Percentiles rank a stretch among this genome's conserved stretches.
Evolutionary conservation across 495 filamentous ascomycete species (phyloP).

Genomic region (Terfezia claveryi): DNA sequence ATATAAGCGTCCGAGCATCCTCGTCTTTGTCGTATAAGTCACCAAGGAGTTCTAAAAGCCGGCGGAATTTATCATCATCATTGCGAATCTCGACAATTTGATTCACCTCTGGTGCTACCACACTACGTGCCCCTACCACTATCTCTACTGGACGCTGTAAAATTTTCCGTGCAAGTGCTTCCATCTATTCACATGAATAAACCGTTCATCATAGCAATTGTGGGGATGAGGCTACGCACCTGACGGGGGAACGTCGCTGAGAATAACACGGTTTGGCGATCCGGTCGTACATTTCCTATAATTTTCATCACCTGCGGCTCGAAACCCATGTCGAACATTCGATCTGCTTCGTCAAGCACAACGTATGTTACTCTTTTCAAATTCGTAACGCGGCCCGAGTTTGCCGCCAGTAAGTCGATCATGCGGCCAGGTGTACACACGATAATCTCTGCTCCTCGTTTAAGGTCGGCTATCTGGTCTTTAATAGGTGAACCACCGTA

Average conservation of each 20-base stretch:
- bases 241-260: conserved; percentile 79
- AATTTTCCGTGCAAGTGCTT: conserved; percentile 69
- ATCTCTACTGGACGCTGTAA: conserved; percentile 78
- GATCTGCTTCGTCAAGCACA: conserved; percentile 90
- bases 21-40: conserved; percentile 73
- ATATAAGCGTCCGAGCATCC: conserved; percentile 72
- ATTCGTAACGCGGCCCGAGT: conserved; percentile 80
- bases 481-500: conserved; percentile 94
- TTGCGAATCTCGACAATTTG: conserved; percentile 79
- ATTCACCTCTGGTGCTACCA: conserved; percentile 84
- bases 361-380: conserved; percentile 73
- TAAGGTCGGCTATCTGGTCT: conserved; percentile 90
- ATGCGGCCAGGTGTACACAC: conserved; percentile 92
- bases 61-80: conserved; percentile 64
- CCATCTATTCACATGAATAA: conserved; percentile 38
- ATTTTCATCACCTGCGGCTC: conserved; percentile 98
- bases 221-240: conserved; percentile 6
- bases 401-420: conserved; percentile 85
- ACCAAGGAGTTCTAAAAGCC: conserved; percentile 66
- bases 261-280: conserved; percentile 84
- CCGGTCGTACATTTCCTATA: conserved; percentile 66
- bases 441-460: conserved; percentile 84
- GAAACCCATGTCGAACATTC: conserved; percentile 99
- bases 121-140: conserved; percentile 69
- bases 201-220: background rate